Evolutionary conservation across 1,284 basidiomycete genomes (phyloP).

Genomic region (Sanghuangporus weigelae): DNA sequence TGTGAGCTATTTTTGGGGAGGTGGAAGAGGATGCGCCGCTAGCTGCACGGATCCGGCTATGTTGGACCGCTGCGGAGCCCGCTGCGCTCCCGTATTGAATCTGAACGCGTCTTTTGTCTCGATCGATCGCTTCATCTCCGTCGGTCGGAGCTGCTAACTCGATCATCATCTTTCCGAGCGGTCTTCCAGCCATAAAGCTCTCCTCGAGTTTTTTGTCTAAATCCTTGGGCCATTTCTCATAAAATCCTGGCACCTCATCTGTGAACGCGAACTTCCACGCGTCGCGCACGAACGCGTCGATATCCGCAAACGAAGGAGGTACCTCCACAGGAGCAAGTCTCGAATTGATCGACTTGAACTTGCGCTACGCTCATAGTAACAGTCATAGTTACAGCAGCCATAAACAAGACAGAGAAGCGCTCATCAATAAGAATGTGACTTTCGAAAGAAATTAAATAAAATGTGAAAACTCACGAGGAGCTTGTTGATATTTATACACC

Average conservation of each 20-base stretch:
- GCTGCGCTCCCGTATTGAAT: not conserved
- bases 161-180: not conserved
- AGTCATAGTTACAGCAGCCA: not conserved
- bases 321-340: not conserved
- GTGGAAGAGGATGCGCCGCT: not conserved
- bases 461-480: not conserved
- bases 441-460: not conserved
- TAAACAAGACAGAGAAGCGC: not conserved
- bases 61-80: not conserved
- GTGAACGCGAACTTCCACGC: not conserved
- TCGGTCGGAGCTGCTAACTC: not conserved
- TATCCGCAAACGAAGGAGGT: not conserved
- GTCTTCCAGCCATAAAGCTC: not conserved
- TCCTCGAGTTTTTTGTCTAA: not conserved
- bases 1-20: not conserved
- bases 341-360: not conserved
- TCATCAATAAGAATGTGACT: not conserved
- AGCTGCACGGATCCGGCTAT: not conserved
- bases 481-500: not conserved
- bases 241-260: not conserved
- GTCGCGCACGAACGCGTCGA: not conserved
- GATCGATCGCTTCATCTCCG: not conserved
- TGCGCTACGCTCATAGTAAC: not conserved
- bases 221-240: not conserved
- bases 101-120: not conserved